Base-by-base conservation (phyloP, 2,329 filamentous ascomycete species). In the Thermoascus crustaceus region DNA sequence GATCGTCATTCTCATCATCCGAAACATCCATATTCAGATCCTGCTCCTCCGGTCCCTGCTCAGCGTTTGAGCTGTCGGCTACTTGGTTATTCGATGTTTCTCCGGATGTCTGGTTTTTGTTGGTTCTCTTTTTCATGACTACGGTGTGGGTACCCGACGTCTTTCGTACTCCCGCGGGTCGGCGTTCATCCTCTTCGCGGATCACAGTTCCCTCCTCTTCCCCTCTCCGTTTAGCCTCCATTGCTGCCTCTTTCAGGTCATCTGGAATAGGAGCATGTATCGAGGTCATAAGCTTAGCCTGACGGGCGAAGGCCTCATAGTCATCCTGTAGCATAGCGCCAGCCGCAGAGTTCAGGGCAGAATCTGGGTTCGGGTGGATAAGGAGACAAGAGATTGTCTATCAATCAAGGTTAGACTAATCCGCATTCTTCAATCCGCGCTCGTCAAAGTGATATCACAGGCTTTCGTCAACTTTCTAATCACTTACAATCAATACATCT, bases 351-450 rank as follows among this genome's bases (percentile, higher is more conserved):
- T 80, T 80, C 42, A 80, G 57, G 5, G 76, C 76, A 37, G 74
- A 78, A 42, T 77, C 76, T 0, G 76, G 75, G 47, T 80, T 80
- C 1, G 76, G 76, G 35, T 78, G 71, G 35, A 80, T 77, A 18
- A 80, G 58, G 16, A 80, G 60, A 55, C 76, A 80, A 2, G 67
- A 72, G 38, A 80, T 78, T 0, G 75, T 74, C 65, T 68, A 27
- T 18, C 35, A 17, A 37, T n/a, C 17, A 13, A 41, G 17, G 13
- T 27, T 14, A 13, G 31, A 29, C 13, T n/a, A 27, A 14, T 14
- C 8, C 5, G 11, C 9, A n/a, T 19, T n/a, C n/a, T n/a, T n/a
- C n/a, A n/a, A n/a, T n/a, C n/a, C n/a, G n/a, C n/a, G n/a, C n/a
- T n/a, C n/a, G n/a, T n/a, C n/a, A n/a, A n/a, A n/a, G n/a, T n/a